Conservation (phyloP, 768 basidiomycete genomes). For the Leccinum sublutescens region DNA sequence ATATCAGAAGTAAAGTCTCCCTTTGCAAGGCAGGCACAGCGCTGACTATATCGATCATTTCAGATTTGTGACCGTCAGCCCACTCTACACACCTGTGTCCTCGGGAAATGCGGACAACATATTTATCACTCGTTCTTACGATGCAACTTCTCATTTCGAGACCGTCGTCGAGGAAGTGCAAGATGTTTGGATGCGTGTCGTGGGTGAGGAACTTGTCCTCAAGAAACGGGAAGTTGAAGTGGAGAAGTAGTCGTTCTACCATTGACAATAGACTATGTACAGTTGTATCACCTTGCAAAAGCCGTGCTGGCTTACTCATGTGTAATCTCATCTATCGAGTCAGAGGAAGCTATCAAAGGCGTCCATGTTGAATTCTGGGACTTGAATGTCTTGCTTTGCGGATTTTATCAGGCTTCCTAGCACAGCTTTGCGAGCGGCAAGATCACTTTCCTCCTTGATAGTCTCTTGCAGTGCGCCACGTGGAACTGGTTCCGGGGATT, state of each 20-base stretch:
- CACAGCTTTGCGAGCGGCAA: slow-evolving; percentile 65
- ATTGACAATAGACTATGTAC: slow-evolving; percentile 5
- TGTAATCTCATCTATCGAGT: slow-evolving; percentile 1
- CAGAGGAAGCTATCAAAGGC: slow-evolving; percentile 47
- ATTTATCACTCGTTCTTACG: slow-evolving; percentile 97
- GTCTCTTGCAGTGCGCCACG: slow-evolving; percentile 28
- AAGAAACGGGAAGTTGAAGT: slow-evolving; percentile 83
- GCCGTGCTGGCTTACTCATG: slow-evolving; percentile 5
- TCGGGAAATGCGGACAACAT: slow-evolving; percentile 83
- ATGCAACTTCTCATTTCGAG: slow-evolving; percentile 98
- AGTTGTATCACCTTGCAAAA: slow-evolving; percentile 13
- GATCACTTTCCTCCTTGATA: slow-evolving; percentile 51
- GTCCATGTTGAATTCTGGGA: slow-evolving; percentile 87
- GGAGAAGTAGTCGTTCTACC: slow-evolving; percentile 38
- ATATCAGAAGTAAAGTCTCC: slow-evolving; percentile 76
- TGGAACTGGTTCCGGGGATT: slow-evolving; percentile 43
- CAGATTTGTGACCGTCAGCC: slow-evolving; percentile 88
- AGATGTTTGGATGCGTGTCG: slow-evolving; percentile 91
- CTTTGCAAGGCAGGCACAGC: not conserved
- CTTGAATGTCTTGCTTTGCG: slow-evolving; percentile 83
- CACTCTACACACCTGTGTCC: slow-evolving; percentile 86
- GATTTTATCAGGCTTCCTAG: slow-evolving; percentile 85
- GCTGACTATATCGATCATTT: slow-evolving; percentile 8
- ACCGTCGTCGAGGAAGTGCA: slow-evolving; percentile 97
- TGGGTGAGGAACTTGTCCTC: slow-evolving; percentile 73